A percentile compares a stretch with the other conserved stretches of the same genome.
Evolutionary conservation across 2,329 filamentous ascomycete species (phyloP).

Genomic region (Fusarium equiseti): DNA sequence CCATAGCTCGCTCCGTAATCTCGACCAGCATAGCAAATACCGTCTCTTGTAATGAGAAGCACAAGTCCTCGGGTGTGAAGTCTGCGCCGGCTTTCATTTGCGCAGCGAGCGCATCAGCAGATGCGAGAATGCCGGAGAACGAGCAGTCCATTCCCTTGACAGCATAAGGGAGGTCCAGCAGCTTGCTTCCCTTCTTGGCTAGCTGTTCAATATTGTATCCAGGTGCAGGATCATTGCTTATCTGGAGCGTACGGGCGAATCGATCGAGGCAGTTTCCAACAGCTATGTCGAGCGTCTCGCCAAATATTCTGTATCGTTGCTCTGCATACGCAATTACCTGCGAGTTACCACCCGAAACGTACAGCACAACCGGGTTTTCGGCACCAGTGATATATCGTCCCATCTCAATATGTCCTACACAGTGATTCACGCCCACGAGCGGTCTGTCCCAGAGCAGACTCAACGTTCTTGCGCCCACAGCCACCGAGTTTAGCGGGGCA

Average conservation of each 20-base stretch:
- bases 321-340: conserved; percentile 98
- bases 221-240: conserved; percentile 95
- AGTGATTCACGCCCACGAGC: conserved; percentile 97
- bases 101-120: conserved; percentile 82
- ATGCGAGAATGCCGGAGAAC: conserved; percentile 91
- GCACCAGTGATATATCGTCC: conserved; percentile 92
- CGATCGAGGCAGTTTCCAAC: conserved; percentile 98
- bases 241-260: conserved; percentile 90
- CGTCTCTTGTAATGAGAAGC: conserved; percentile 95
- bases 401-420: conserved; percentile 99
- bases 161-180: conserved; percentile 92
- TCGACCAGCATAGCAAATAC: conserved; percentile 98
- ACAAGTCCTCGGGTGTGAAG: conserved; percentile 86
- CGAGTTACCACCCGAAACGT: conserved; percentile 95
- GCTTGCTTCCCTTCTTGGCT: conserved; percentile 76
- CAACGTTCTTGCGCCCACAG: conserved; percentile 85
- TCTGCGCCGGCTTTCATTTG: conserved; percentile 68
- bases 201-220: conserved; percentile 99
- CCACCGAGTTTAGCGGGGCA: conserved; percentile 87
- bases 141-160: conserved; percentile 99
- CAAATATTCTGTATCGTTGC: conserved; percentile 96
- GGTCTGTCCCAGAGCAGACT: conserved; percentile 86
- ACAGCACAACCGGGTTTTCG: conserved; percentile 91
- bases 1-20: conserved; percentile 98
- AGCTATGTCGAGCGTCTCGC: conserved; percentile 96